Percentiles rank a stretch among this genome's conserved stretches.
These are phyloP conservation scores for Scenedesmus sp. DNA, from an alignment of 163 green algal species.

Conservation along the genomic window DNA sequence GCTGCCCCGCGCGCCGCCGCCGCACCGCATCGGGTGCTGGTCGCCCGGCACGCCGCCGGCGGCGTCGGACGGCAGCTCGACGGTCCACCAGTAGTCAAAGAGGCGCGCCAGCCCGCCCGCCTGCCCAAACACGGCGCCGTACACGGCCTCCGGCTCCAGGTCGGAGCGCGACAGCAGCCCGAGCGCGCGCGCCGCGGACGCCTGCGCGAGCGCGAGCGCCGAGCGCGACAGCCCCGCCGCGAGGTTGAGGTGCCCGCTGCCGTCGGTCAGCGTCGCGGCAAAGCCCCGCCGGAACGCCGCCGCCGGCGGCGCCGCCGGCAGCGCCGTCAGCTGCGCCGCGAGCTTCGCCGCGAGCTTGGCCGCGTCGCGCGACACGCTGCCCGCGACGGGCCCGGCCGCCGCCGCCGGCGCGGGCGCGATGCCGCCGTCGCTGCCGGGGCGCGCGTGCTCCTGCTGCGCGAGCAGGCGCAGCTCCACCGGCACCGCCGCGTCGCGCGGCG, in stretches of 20 bases:
- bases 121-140: conserved; percentile 56
- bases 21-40: conserved; percentile 13
- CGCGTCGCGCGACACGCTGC: conserved; percentile 34
- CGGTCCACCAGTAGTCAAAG: conserved; percentile 61
- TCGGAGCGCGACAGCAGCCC: conserved; percentile 47
- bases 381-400: conserved; percentile 5
- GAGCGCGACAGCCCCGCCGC: conserved; percentile 52
- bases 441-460: conserved; percentile 10
- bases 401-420: background rate
- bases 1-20: no score
- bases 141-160: conserved; percentile 58
- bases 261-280: conserved; percentile 64
- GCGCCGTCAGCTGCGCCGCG: conserved; percentile 29
- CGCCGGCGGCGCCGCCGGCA: background rate
- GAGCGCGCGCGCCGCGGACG: conserved; percentile 51
- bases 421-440: conserved; percentile 1
- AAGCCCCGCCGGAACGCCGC: conserved; percentile 22
- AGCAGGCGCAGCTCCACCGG: background rate
- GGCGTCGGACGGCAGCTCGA: conserved; percentile 32
- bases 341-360: conserved; percentile 28
- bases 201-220: conserved; percentile 49
- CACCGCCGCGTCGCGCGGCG: conserved; percentile 47
- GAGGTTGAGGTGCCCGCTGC: conserved; percentile 59
- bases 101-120: background rate
- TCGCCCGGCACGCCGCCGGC: conserved; percentile 13